Evolutionary conservation across 768 basidiomycete species (phyloP).

Genomic region (Mycena filopes): DNA sequence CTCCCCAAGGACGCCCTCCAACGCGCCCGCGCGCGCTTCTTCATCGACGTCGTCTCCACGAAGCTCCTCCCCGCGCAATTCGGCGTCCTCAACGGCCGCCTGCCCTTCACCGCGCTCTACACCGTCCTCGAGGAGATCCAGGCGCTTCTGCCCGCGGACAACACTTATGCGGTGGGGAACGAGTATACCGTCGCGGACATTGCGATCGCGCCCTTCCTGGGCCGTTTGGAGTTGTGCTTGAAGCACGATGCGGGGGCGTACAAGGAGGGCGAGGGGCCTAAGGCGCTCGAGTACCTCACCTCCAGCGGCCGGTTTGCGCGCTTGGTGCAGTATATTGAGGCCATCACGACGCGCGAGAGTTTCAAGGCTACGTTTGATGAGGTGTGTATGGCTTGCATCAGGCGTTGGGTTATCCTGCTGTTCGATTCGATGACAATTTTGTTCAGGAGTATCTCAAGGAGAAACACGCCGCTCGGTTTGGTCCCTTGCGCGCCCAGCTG

Average conservation of each 20-base stretch:
- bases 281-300: slow-evolving; percentile 53
- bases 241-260: slow-evolving; percentile 64
- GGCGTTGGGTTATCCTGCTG: neutral
- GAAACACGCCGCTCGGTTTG: slow-evolving; percentile 24
- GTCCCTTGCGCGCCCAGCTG: slow-evolving; percentile 19
- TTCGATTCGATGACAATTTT: neutral
- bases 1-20: slow-evolving; percentile 65
- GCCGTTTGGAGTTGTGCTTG: slow-evolving; percentile 55
- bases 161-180: slow-evolving; percentile 52
- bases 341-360: slow-evolving; percentile 62
- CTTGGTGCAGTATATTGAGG: slow-evolving; percentile 58
- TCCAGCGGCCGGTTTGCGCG: slow-evolving; percentile 59
- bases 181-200: slow-evolving; percentile 74
- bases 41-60: slow-evolving; percentile 64
- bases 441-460: slow-evolving; percentile 28
- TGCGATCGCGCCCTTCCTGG: slow-evolving; percentile 69
- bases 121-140: slow-evolving; percentile 60
- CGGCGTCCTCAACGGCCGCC: slow-evolving; percentile 50
- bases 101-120: slow-evolving; percentile 53
- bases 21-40: slow-evolving; percentile 70
- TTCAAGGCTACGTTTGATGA: slow-evolving; percentile 64
- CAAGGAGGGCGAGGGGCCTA: slow-evolving; percentile 57
- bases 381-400: too few relatives aligned
- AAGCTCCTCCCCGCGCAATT: slow-evolving; percentile 54
- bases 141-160: slow-evolving; percentile 56